Evolutionary conservation across 2,329 filamentous ascomycete species (phyloP), one percentile per base, ranked within the genome.

Genomic region (Paraphaeosphaeria sporulosa): DNA sequence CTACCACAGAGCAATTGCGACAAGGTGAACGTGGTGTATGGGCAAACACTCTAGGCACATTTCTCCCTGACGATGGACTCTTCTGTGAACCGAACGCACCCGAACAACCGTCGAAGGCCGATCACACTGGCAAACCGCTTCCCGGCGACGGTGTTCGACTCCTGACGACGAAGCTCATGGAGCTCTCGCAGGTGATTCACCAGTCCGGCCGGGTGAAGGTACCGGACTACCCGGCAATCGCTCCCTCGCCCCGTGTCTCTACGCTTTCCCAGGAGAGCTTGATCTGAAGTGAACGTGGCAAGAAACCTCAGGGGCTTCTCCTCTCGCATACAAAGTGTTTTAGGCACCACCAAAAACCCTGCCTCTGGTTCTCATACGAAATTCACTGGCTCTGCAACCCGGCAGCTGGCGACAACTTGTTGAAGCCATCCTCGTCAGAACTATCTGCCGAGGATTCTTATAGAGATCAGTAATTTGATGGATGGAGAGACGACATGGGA

Each of bases 31-130:
- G 58, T 17, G 73, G 64, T n/a, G 38, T 55, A 4, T 76, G 71
- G 67, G 64, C 61, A 4, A 47, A 75, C 19, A 64, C 53, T 0
- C 36, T 75, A 9, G 23, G 60, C 5, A 69, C 60, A 0, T 77
- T 77, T 58, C 52, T 77, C 5, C 74, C 74, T 4, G 64, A 71
- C 13, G 64, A 75, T 38, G 73, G 72, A 0, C 46, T 63, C 13
- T 63, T 60, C 10, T 67, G 64, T 48, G 17, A 13, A 2, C 50
- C 30, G 47, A 19, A 36, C 9, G 42, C 47, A n/a, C 55, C 49
- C 7, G 54, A 65, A 21, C 57, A 62, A 4, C n/a, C 21, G 19
- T 3, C 19, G 32, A 34, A 38, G 3, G 1, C 6, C 6, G 21
- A 34, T 17, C 44, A 36, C 2, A 23, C 53, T 19, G 21, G 15